phyloP scores from a whole-genome alignment of 768 basidiomycete species.

The Suillus tomentosus region DNA sequence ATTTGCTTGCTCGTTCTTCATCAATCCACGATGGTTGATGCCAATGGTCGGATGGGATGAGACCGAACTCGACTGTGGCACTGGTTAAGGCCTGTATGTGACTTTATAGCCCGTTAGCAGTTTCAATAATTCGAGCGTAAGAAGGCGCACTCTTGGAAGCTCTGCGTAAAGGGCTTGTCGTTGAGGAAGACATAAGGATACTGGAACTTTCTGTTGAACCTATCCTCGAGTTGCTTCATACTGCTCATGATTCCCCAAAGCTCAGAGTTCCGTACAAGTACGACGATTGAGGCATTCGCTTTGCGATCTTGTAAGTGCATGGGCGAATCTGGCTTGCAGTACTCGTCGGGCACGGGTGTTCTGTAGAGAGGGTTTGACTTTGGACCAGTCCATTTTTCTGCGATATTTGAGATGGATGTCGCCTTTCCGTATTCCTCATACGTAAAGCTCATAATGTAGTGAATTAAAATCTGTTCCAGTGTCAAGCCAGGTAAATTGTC shows the following conservation, averaged over 20 bases:
- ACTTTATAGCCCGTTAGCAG: conserved; percentile 27
- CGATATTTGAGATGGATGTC: conserved; percentile 40
- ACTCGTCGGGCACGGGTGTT: conserved; percentile 57
- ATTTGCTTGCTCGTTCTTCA: too few species aligned
- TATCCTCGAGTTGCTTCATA: conserved; percentile 79
- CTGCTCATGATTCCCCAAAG: conserved; percentile 56
- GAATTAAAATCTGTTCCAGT: conserved; percentile 36
- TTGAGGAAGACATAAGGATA: conserved; percentile 93
- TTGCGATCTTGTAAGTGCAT: conserved; percentile 49
- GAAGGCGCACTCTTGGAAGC: conserved; percentile 62
- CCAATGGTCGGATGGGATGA: conserved; percentile 74
- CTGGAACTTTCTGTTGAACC: conserved; percentile 77
- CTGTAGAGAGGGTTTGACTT: conserved; percentile 49
- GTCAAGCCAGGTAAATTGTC: conserved; percentile 15
- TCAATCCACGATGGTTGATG: conserved; percentile 78
- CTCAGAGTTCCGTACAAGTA: conserved; percentile 74
- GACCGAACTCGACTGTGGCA: conserved; percentile 52
- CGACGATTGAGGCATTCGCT: conserved; percentile 82
- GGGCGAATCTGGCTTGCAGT: conserved; percentile 46
- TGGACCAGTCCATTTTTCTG: conserved; percentile 24
- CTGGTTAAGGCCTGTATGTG: conserved; percentile 30
- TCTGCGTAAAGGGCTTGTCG: conserved; percentile 74
- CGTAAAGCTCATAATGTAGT: conserved; percentile 44
- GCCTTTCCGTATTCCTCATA: conserved; percentile 44
- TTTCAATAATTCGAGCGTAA: background rate